These are phyloP conservation scores for Parathielavia hyrcaniae DNA, from an alignment of 495 filamentous ascomycete species.

Conservation along the genomic window DNA sequence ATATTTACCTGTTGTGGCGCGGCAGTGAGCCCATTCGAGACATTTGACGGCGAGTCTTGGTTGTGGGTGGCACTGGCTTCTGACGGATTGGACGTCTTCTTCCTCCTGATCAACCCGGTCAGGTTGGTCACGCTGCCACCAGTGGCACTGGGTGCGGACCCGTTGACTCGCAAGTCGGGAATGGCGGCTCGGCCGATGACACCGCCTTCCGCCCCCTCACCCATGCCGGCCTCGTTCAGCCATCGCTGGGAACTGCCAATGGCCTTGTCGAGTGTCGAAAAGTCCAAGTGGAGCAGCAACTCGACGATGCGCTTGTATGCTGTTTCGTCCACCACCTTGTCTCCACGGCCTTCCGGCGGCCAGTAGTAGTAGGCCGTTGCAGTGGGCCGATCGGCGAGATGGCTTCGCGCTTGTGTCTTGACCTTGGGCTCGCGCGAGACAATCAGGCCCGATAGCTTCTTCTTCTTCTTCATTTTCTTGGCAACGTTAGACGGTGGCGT, in stretches of 20 bases:
- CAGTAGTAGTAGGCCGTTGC: conserved; percentile 60
- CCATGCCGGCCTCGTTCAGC: conserved; percentile 48
- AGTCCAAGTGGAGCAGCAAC: conserved; percentile 76
- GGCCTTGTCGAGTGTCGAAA: conserved; percentile 64
- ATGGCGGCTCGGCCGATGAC: conserved; percentile 32
- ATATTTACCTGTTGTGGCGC: conserved; percentile 23
- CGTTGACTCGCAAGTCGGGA: conserved; percentile 6
- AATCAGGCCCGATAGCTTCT: conserved; percentile 48
- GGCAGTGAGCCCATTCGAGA: conserved; percentile 8
- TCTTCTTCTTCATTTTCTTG: conserved; percentile 36
- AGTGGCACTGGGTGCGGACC: conserved; percentile 4
- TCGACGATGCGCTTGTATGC: conserved; percentile 75
- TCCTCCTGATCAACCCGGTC: conserved; percentile 37
- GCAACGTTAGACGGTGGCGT: conserved; percentile 17
- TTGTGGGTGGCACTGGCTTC: not conserved
- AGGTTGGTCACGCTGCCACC: conserved; percentile 30
- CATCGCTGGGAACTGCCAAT: conserved; percentile 63
- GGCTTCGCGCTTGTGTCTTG: conserved; percentile 47
- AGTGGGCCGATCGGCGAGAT: conserved; percentile 36
- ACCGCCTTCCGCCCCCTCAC: conserved; percentile 45
- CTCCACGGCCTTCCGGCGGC: conserved; percentile 60
- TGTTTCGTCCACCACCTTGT: conserved; percentile 60
- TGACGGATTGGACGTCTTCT: conserved; percentile 19
- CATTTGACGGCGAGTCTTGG: not conserved
- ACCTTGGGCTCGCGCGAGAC: conserved; percentile 49